Conservation (phyloP, 768 basidiomycete genomes). For the Strobilomyces echinocephalus region DNA sequence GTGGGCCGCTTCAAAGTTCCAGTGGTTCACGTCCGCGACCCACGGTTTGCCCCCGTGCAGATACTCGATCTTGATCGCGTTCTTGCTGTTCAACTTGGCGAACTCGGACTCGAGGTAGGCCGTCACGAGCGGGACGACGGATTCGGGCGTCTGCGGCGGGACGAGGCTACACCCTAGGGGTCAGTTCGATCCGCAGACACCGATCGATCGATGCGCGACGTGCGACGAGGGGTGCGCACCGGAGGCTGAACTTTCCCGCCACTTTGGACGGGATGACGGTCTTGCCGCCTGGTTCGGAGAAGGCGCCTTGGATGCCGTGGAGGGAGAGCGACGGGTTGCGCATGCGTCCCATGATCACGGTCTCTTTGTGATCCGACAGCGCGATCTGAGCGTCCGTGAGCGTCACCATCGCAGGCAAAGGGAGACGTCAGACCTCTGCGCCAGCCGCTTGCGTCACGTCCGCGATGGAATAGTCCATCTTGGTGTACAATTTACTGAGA, state of each 20-base stretch:
- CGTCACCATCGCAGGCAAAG: background rate
- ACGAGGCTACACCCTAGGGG: constrained; percentile 48
- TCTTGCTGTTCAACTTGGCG: constrained; percentile 80
- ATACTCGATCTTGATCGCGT: constrained; percentile 65
- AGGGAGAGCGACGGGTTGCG: constrained; percentile 81
- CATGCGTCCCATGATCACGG: constrained; percentile 91
- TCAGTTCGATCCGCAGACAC: background rate
- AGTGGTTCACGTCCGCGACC: constrained; percentile 81
- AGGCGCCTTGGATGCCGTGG: constrained; percentile 88
- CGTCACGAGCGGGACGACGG: constrained; percentile 64
- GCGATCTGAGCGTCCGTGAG: constrained; percentile 41
- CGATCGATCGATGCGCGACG: background rate
- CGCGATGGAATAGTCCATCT: too few relatives aligned
- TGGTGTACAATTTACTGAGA: too few relatives aligned
- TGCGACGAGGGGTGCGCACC: constrained; percentile 39
- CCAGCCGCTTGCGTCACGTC: too few relatives aligned
- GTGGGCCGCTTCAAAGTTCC: constrained; percentile 89
- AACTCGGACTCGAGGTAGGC: constrained; percentile 75
- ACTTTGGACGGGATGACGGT: constrained; percentile 94
- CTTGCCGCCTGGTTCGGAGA: constrained; percentile 46
- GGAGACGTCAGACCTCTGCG: too few relatives aligned
- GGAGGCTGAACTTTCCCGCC: constrained; percentile 90
- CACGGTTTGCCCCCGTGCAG: constrained; percentile 86
- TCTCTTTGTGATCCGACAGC: constrained; percentile 70
- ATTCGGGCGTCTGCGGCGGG: constrained; percentile 80